Base-by-base conservation (phyloP, 2,329 filamentous ascomycete species). In the Trichoderma hamatum region DNA sequence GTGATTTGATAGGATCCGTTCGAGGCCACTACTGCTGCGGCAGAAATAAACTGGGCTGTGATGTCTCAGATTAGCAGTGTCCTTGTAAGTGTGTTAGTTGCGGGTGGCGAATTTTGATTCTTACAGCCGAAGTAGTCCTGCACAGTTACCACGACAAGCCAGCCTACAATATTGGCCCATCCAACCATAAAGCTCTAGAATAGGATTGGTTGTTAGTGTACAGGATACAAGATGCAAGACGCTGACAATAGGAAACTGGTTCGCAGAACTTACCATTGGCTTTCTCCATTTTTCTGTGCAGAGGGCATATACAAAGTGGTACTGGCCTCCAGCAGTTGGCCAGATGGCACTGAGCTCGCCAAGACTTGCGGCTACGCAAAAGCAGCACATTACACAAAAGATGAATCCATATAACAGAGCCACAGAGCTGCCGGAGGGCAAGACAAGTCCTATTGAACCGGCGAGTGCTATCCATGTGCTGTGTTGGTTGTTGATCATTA, bases 381-480 rank as follows among this genome's bases (percentile, higher is more conserved):
- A 65, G 10, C 62, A 65, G 51, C 62, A 65, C 14, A 65, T 1
- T 1, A 65, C 62, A 9, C 62, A 65, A 24, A 65, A 65, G 19
- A 65, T 65, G n/a, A 65, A 65, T 26, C 62, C 62, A 34, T 65
- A 65, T 4, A 65, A 11, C 1, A 65, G 62, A 9, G 62, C 62
- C 6, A 65, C 62, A 19, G 62, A 65, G 21, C 62, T 65, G 6
- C 62, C 62, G 2, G 62, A 65, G 1, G 62, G 62, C 3, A 65
- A 10, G 24, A 65, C 62, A 56, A 65, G 62, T 19, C 62, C 62
- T 43, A 65, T 65, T 32, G 62, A 65, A 9, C 62, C 62, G 6
- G 62, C 62, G 46, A 65, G 62, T 24, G 62, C 62, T 32, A 65
- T 65, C 62, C 62, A 65, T 7, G 62, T 65, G 19, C 62, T 65